Conservation (phyloP, 164 flowering plant species). For the Vitis labrusca region DNA sequence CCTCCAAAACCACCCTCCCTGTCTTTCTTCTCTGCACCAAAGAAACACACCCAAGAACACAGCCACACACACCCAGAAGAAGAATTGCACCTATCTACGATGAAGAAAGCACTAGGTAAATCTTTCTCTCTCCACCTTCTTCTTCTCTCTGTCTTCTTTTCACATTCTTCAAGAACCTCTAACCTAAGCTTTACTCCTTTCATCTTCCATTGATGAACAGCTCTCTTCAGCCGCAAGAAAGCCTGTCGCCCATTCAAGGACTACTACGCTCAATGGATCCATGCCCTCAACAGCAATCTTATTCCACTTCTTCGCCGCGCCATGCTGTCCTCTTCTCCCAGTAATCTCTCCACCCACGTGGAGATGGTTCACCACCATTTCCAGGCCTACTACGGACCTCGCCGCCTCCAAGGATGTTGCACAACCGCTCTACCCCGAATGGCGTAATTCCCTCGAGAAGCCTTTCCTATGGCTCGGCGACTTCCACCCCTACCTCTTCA, state of each 20-base stretch:
- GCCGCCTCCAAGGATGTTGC: conserved; percentile 56
- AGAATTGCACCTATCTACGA: neutral
- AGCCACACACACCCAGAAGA: neutral
- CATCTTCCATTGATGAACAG: conserved; percentile 8
- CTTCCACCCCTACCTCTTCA: conserved; percentile 73
- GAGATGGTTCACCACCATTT: conserved; percentile 57
- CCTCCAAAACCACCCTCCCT: neutral
- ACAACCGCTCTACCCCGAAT: conserved; percentile 55
- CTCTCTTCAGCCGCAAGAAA: conserved; percentile 39
- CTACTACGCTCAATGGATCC: conserved; percentile 60
- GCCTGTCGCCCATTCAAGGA: conserved; percentile 47
- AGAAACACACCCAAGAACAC: neutral
- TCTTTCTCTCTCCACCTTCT: neutral
- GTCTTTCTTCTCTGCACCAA: neutral
- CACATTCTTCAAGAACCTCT: conserved; percentile 1
- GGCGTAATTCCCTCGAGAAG: conserved; percentile 63
- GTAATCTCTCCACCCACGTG: conserved; percentile 43
- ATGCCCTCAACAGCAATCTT: conserved; percentile 43
- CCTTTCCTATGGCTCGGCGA: conserved; percentile 87
- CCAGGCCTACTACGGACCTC: conserved; percentile 58
- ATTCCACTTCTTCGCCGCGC: conserved; percentile 54
- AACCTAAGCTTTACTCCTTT: neutral
- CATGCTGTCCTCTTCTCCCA: conserved; percentile 28
- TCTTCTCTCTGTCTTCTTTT: neutral
- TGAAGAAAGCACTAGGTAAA: neutral